Evolutionary conservation across 1,284 basidiomycete species (phyloP), one percentile per base, ranked within the genome.

Genomic region (Malassezia caprae): DNA sequence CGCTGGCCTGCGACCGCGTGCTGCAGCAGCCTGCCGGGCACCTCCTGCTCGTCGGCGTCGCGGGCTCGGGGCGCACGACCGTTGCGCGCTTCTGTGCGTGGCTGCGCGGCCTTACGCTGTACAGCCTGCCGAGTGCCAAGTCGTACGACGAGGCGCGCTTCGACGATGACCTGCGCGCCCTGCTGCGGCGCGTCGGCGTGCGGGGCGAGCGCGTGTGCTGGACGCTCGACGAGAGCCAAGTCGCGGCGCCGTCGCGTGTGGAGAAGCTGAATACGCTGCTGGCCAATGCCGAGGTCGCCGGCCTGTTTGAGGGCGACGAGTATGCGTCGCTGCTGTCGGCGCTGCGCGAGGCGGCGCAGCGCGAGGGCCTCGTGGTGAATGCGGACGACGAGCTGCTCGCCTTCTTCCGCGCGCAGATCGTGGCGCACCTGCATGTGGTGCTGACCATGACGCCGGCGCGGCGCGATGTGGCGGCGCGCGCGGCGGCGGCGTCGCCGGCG

Each of bases 361-460:
- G 91, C 17, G 90, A 99, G 61, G 94, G 94, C 2, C 79, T 96
- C 30, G 96, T 99, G 89, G 80, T 99, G 13, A 91, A 98, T 77
- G 93, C 90, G 15, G 90, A 88, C 56, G 96, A 99, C 68, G 69
- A 73, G 42, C 52, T 72, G 21, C 60, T 70, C n/a, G 37, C 45
- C 19, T 69, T 68, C 40, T 73, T 73, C 62, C 49, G 66, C 3
- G 19, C 23, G 1, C 60, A 73, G 46, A 72, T 73, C 45, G 59
- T 60, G 11, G 34, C 58, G 40, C 72, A 73, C 34, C 44, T 73
- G 32, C 71, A 73, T 51, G 69, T 73, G 1, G 60, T 59, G 41
- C 94, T 96, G 77, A 96, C 94, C 3, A 98, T 98, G 94, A 98
- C 98, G 68, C 94, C 94, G 27, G 93, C 94, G 0, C 87, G 90